Percentiles rank a stretch among this genome's conserved stretches.
These are phyloP conservation scores for Aspergillus versicolor DNA, from an alignment of 2,329 filamentous ascomycete species.

Conservation along the genomic window DNA sequence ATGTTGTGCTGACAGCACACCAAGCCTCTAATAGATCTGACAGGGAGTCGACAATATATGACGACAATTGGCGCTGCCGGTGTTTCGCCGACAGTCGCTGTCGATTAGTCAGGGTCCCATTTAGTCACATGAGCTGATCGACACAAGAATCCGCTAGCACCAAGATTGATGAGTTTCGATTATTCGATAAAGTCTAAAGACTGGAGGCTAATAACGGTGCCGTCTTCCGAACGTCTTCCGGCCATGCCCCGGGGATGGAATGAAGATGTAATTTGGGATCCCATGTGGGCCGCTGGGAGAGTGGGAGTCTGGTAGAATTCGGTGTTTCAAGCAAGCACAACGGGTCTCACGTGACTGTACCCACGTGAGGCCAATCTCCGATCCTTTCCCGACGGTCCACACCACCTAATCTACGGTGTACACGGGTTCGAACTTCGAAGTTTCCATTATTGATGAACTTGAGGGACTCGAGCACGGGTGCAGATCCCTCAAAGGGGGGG, in stretches of 20 bases:
- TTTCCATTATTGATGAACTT: neutral
- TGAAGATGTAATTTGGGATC: neutral
- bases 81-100: neutral
- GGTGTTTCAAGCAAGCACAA: neutral
- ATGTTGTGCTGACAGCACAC: neutral
- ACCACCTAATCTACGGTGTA: neutral
- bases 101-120: neutral
- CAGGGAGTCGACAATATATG: neutral
- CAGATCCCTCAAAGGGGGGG: neutral
- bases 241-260: neutral
- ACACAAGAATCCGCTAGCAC: neutral
- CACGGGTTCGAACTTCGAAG: too few relatives aligned
- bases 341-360: neutral
- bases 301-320: neutral
- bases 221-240: neutral
- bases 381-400: neutral
- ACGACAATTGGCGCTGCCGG: neutral
- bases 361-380: neutral
- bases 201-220: neutral
- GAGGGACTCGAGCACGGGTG: neutral
- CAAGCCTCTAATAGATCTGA: neutral
- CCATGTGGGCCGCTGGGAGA: neutral
- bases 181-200: neutral
- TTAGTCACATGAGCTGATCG: neutral
- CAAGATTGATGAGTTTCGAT: neutral